Conservation (phyloP, 2,329 filamentous ascomycete genomes). For the Cladosporium sp. region DNA sequence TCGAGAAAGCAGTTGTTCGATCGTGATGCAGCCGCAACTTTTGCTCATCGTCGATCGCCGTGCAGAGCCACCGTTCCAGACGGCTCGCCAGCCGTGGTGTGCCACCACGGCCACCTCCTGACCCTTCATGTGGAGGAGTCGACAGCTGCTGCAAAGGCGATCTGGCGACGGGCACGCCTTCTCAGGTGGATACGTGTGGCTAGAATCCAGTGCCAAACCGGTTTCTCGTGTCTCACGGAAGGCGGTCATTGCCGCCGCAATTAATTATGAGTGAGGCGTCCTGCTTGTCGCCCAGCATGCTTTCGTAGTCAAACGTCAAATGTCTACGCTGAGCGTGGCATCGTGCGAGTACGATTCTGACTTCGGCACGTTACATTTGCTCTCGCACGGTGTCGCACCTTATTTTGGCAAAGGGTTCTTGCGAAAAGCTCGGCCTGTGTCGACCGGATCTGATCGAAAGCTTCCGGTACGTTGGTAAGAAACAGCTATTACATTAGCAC, state of each 20-base stretch:
- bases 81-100: conserved; percentile 14
- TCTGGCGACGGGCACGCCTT: conserved; percentile 13
- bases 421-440: conserved; percentile 1
- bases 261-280: background rate
- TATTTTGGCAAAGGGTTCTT: background rate
- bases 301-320: background rate
- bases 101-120: conserved; percentile 22
- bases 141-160: conserved; percentile 19
- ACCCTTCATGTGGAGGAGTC: background rate
- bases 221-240: conserved; percentile 12
- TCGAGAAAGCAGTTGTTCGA: conserved; percentile 1
- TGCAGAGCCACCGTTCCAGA: background rate
- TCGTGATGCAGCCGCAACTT: conserved; percentile 12
- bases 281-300: background rate
- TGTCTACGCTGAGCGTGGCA: background rate
- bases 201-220: background rate
- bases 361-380: background rate
- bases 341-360: background rate
- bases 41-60: conserved; percentile 14
- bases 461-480: conserved; percentile 13
- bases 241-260: background rate
- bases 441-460: background rate
- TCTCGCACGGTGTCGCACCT: conserved; percentile 4
- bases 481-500: conserved; percentile 15
- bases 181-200: conserved; percentile 11